These are phyloP conservation scores for Pogostemon cablin DNA, from an alignment of 257 asterid genomes.

Conservation along the genomic window DNA sequence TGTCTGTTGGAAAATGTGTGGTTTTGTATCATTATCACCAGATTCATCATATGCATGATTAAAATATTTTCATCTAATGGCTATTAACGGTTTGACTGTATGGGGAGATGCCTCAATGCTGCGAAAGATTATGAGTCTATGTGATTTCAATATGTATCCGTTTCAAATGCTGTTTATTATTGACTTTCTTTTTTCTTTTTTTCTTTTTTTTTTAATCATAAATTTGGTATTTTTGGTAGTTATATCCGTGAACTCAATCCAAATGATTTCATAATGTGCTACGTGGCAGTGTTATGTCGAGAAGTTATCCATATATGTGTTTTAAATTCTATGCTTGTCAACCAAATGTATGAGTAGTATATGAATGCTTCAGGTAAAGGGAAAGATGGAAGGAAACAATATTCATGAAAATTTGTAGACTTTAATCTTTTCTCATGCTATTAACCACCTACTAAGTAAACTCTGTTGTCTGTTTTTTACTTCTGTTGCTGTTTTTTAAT, in stretches of 20 bases:
- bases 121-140: constrained; percentile 29
- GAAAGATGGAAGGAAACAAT: background rate
- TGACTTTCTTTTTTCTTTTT: background rate
- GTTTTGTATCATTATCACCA: constrained; percentile 35
- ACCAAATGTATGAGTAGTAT: background rate
- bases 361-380: background rate
- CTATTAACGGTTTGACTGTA: constrained; percentile 32
- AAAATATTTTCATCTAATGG: constrained; percentile 33
- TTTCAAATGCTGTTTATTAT: constrained; percentile 20
- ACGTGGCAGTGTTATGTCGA: background rate
- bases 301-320: background rate
- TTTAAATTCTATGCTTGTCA: background rate
- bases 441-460: background rate
- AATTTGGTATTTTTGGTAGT: background rate
- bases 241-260: background rate
- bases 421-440: background rate
- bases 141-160: constrained; percentile 20
- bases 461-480: background rate
- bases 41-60: constrained; percentile 24
- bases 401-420: background rate
- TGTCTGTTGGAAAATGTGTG: constrained; percentile 38
- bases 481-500: background rate
- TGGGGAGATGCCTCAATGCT: constrained; percentile 33
- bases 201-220: constrained; percentile 4
- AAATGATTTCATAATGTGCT: background rate